Evolutionary conservation across 2,329 filamentous ascomycete genomes (phyloP).

Genomic region (Pseudogymnoascus sp.): DNA sequence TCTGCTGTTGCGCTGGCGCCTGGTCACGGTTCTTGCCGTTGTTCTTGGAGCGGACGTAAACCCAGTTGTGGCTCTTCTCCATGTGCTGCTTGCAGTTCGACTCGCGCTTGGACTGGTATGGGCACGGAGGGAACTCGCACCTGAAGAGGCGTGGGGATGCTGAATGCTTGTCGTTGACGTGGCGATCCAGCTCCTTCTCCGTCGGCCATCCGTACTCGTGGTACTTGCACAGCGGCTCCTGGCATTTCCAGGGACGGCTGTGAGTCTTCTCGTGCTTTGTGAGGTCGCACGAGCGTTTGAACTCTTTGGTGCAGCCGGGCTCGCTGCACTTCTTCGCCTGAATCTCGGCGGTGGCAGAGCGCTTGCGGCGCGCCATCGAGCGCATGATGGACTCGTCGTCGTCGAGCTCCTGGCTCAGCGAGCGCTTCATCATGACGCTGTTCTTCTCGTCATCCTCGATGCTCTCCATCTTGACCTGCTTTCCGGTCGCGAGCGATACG

Average conservation of each 20-base stretch:
- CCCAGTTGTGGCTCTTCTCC: conserved; percentile 91
- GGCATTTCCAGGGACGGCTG: conserved; percentile 92
- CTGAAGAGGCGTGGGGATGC: conserved; percentile 69
- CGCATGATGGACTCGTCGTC: conserved; percentile 78
- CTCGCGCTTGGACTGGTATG: conserved; percentile 90
- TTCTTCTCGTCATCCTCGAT: conserved; percentile 39
- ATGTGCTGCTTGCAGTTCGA: conserved; percentile 98
- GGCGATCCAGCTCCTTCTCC: conserved; percentile 93
- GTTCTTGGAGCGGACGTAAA: conserved; percentile 86
- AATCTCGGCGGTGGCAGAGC: conserved; percentile 80
- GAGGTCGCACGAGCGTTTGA: conserved; percentile 93
- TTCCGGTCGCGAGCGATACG: conserved; percentile 66
- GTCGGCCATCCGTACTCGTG: conserved; percentile 87
- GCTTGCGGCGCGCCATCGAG: conserved; percentile 93
- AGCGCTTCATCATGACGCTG: conserved; percentile 53
- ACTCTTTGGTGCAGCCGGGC: conserved; percentile 75
- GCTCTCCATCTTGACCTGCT: conserved; percentile 53
- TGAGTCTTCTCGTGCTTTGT: conserved; percentile 99
- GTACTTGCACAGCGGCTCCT: conserved; percentile 76
- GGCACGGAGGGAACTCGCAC: conserved; percentile 75
- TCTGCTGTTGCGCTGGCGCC: conserved; percentile 39
- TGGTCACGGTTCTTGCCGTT: conserved; percentile 59
- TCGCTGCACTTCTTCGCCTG: conserved; percentile 71
- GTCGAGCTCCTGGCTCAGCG: conserved; percentile 59
- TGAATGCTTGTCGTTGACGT: conserved; percentile 94